Base-by-base conservation (phyloP, 139 green algal genomes). In the Haematococcus lacustris region DNA sequence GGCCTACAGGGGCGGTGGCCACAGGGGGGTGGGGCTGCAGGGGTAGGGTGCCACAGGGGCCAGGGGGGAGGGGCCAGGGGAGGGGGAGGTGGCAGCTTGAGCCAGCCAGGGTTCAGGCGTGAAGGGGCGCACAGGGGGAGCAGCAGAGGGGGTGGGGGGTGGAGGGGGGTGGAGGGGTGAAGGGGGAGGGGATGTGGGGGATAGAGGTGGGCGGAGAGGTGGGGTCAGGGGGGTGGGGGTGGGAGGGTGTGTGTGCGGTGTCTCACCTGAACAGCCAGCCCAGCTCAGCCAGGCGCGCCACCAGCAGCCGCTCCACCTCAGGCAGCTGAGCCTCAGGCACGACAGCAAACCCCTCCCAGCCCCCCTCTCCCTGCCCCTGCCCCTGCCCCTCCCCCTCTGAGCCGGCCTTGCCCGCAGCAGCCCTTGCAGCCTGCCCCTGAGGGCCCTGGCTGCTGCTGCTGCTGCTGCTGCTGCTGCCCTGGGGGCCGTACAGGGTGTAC, bases 251-350 rank as follows among this genome's bases (percentile, higher is more conserved):
- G n/a, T 66, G 59, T 34, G 26, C 26, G 35, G 4, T 33, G n/a
- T n/a, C 71, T 5, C 74, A 87, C 83, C 73, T 85, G 83, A 91
- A 88, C 25, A 94, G 77, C 78, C 82, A 91, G 38, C 89, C 89
- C 39, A 94, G 80, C 78, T 94, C 90, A 21, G 82, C 86, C 23
- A 91, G 75, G 17, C 71, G 50, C 7, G 76, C 62, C 40, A 94
- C 59, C 43, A 81, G 57, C 68, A 71, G 72, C 3, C 37, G 41
- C 53, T 80, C 50, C 37, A 73, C 71, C 3, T 59, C n/a, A 34
- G 71, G 37, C 51, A 82, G 57, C 6, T 73, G 68, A 1, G 67
- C 71, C 43, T 75, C 59, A 4, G 57, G 43, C 23, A 39, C 47
- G 2, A 82, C 47, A 37, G 63, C 32, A 38, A 75, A 84, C 0